Percentiles rank a stretch among this genome's conserved stretches.
These are phyloP conservation scores for Amanita phalloides DNA, from an alignment of 768 basidiomycete genomes.

Conservation along the genomic window DNA sequence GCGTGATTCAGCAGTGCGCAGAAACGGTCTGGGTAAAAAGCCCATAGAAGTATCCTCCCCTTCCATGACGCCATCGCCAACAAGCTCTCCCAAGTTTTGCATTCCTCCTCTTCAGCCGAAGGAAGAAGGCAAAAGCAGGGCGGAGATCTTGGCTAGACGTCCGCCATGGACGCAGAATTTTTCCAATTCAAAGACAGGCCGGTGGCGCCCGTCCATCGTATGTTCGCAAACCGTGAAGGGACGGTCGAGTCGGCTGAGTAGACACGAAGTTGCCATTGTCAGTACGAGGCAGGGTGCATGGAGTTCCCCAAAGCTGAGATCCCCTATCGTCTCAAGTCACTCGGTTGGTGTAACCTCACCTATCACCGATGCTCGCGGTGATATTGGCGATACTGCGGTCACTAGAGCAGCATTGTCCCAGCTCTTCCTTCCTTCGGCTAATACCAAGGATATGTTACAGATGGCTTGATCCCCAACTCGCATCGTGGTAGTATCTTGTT, in stretches of 20 bases:
- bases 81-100: neutral
- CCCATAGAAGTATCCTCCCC: neutral
- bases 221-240: neutral
- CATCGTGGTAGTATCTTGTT: neutral
- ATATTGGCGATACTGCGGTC: neutral
- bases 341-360: neutral
- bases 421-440: neutral
- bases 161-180: neutral
- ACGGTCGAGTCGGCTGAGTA: neutral
- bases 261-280: neutral
- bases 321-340: neutral
- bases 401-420: no score
- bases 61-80: slow-evolving; percentile 3
- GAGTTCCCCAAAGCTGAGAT: neutral
- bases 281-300: neutral
- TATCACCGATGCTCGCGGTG: neutral
- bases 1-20: neutral
- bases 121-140: neutral
- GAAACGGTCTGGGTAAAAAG: neutral
- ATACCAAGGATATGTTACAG: neutral
- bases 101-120: neutral
- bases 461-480: neutral
- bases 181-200: neutral
- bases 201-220: neutral
- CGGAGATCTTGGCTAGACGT: neutral